Conservation (phyloP, 2,329 filamentous ascomycete species). For the Diaporthe velutina region DNA sequence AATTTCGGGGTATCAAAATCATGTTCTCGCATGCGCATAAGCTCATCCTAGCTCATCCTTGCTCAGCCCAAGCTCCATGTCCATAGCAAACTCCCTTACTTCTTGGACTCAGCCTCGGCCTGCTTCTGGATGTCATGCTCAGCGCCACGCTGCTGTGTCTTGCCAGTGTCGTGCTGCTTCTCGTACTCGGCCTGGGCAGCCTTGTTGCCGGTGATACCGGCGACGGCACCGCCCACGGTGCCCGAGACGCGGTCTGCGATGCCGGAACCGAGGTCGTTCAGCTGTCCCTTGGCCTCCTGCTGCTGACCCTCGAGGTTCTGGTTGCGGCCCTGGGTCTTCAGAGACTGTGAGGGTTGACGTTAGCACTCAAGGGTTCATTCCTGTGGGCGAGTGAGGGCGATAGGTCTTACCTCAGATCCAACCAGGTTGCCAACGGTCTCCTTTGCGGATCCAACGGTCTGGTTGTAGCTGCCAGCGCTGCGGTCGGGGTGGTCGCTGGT, state of each 20-base stretch:
- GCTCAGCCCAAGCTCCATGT: not conserved
- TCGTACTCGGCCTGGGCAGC: conserved; percentile 74
- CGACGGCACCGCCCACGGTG: conserved; percentile 76
- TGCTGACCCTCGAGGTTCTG: conserved; percentile 86
- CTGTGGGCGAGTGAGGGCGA: no score
- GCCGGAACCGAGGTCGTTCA: conserved; percentile 80
- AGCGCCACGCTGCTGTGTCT: conserved; percentile 83
- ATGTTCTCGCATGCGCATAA: not conserved
- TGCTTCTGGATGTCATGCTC: conserved; percentile 86
- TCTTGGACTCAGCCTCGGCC: conserved; percentile 58
- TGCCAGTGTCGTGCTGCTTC: conserved; percentile 82
- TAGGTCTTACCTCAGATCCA: conserved; percentile 73
- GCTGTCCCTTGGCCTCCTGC: conserved; percentile 86
- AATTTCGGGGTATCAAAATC: conserved; percentile 37
- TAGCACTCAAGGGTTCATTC: no score
- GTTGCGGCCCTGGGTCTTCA: conserved; percentile 80
- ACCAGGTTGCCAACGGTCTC: conserved; percentile 82
- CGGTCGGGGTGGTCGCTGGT: conserved; percentile 81
- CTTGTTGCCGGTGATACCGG: conserved; percentile 80
- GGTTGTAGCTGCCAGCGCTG: conserved; percentile 82
- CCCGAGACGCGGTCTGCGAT: conserved; percentile 77
- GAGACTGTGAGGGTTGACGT: conserved; percentile 54
- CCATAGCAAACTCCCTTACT: not conserved
- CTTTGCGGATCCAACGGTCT: conserved; percentile 89
- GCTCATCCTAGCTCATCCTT: not conserved